phyloP scores from a whole-genome alignment of 257 asterid species.

The Solanum etuberosum region DNA sequence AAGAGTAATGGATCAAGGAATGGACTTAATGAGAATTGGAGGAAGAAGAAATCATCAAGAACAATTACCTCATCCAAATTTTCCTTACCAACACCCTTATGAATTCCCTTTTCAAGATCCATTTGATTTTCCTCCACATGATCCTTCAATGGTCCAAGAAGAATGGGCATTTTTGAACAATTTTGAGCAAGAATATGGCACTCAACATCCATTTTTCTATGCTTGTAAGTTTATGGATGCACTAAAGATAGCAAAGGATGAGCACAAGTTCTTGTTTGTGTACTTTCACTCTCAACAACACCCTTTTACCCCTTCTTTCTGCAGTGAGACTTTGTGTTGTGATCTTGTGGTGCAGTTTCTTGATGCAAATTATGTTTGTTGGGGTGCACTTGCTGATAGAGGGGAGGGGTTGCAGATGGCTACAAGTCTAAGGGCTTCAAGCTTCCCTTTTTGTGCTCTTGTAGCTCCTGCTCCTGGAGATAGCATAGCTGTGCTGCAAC shows the following conservation, averaged over 20 bases:
- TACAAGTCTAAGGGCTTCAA: constrained; percentile 23
- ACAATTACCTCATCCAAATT: constrained; percentile 13
- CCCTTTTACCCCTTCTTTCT: constrained; percentile 56
- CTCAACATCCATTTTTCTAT: constrained; percentile 68
- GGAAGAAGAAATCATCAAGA: constrained; percentile 24
- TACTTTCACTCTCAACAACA: constrained; percentile 69
- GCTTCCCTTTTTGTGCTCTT: constrained; percentile 72
- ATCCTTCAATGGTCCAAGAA: constrained; percentile 30
- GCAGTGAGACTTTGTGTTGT: constrained; percentile 60
- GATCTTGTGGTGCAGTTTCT: constrained; percentile 73
- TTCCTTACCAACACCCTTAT: constrained; percentile 24
- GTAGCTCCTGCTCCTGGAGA: constrained; percentile 66
- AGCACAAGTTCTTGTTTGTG: constrained; percentile 56
- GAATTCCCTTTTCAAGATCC: constrained; percentile 22
- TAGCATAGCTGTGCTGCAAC: constrained; percentile 57
- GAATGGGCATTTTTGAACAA: constrained; percentile 55
- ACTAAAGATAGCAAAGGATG: constrained; percentile 48
- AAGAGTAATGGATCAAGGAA: constrained; percentile 54
- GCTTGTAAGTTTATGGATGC: constrained; percentile 58
- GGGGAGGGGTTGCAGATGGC: constrained; percentile 69
- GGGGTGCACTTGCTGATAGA: constrained; percentile 58
- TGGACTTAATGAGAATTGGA: constrained; percentile 29
- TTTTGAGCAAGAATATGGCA: constrained; percentile 65
- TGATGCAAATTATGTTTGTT: constrained; percentile 69
- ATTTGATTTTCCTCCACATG: background rate